These are phyloP conservation scores for Eucalyptus shirleyi DNA, from an alignment of 345 rosid genomes.

Conservation along the genomic window DNA sequence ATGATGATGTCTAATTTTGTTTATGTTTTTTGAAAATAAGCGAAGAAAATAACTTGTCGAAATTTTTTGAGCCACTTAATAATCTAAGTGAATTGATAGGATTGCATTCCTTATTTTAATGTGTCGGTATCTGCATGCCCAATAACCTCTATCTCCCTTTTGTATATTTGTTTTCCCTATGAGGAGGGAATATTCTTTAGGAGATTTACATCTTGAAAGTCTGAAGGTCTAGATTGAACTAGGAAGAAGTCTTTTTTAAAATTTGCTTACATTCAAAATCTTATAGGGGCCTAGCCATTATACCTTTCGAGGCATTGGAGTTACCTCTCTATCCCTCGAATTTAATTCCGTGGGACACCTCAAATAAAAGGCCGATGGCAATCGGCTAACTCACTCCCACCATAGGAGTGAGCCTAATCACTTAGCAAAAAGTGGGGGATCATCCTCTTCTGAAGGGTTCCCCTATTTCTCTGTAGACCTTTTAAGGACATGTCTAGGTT, in stretches of 20 bases:
- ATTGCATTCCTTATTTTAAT: fast-evolving
- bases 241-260: too few relatives aligned
- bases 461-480: fast-evolving
- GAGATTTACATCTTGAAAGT: too few relatives aligned
- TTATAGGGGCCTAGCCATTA: fast-evolving
- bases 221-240: fast-evolving
- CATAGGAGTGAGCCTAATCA: background rate
- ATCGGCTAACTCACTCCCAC: background rate
- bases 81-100: too few relatives aligned
- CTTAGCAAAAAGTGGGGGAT: too few relatives aligned
- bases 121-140: fast-evolving
- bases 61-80: too few relatives aligned
- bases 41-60: background rate
- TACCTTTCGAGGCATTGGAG: background rate
- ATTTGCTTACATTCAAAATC: background rate
- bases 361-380: too few relatives aligned
- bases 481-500: fast-evolving
- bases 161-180: too few relatives aligned
- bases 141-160: too few relatives aligned
- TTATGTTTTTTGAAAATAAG: background rate
- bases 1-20: background rate
- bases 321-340: fast-evolving
- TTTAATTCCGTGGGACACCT: too few relatives aligned
- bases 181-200: too few relatives aligned
- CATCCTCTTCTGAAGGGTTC: fast-evolving